Conservation (phyloP, 163 green algal species). For the Botryococcus braunii region DNA sequence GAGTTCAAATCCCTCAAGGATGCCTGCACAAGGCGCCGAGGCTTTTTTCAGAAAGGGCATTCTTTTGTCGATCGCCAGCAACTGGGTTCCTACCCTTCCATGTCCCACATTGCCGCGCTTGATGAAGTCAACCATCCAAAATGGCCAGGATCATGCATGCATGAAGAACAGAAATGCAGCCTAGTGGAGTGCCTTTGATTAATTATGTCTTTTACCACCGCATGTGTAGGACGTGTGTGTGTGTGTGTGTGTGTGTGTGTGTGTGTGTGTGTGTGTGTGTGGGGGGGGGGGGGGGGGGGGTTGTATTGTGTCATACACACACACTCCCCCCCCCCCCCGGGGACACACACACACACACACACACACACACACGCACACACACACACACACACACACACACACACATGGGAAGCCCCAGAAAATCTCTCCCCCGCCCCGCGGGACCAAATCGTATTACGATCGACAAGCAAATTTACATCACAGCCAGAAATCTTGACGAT, state of each 20-base stretch:
- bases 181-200: not conserved
- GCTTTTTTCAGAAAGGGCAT: not conserved
- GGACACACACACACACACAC: too few relatives aligned
- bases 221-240: too few relatives aligned
- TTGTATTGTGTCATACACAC: too few relatives aligned
- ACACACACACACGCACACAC: too few relatives aligned
- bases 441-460: not conserved
- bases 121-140: not conserved
- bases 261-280: too few relatives aligned
- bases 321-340: too few relatives aligned
- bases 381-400: too few relatives aligned
- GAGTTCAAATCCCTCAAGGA: slow-evolving; percentile 45
- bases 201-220: too few relatives aligned
- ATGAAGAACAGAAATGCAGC: not conserved
- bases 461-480: not conserved
- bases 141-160: not conserved
- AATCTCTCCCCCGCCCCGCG: not conserved
- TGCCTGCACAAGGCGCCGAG: slow-evolving; percentile 14
- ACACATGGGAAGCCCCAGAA: too few relatives aligned
- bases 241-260: too few relatives aligned
- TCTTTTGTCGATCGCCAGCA: not conserved
- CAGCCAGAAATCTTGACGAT: not conserved
- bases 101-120: not conserved
- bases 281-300: too few relatives aligned
- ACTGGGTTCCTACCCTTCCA: not conserved